Evolutionary conservation across 129 eudicot species (phyloP), one percentile per base, ranked within the genome.

Genomic region (Apium graveolens): DNA sequence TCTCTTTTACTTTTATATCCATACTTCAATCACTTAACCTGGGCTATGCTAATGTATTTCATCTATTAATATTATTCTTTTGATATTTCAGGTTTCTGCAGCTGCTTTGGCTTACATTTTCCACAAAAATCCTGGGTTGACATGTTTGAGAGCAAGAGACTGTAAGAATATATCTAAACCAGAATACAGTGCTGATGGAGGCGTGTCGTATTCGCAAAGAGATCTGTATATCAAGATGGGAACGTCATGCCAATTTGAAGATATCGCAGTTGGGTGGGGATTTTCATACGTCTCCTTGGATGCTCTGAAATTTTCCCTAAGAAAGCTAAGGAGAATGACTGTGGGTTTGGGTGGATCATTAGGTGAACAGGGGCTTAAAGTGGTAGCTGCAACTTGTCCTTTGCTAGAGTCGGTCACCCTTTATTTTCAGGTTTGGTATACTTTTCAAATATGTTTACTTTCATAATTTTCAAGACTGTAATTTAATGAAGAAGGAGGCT

Each of bases 311-410:
- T 89, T 97, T 79, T 83, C 94, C 34, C 21, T 87, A 73, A 76
- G 81, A 76, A 78, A 80, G 72, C 81, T 95, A 17, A 88, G 80
- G 81, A 46, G 86, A 62, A 49, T 95, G 63, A 72, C 75, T 78
- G 87, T 95, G 51, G 98, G 98, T 82, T 80, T 95, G 81, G 98
- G 98, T 83, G 96, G 88, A 71, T 81, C 84, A 29, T 84, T 95
- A 74, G 92, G 96, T 62, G 83, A 82, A 24, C 85, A 91, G 73
- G 97, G 94, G 51, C 84, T 95, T 70, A 78, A 81, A 74, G 78
- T 48, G 84, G 81, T 95, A 70, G 85, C 94, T 71, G 11, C 68
- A 63, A n/a, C 76, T 65, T 91, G 92, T 87, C 97, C 97, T 76
- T 81, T 73, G 79, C 83, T 95, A 74, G 96, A 95, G 82, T 87